A percentile compares a stretch with the other conserved stretches of the same genome.
phyloP scores from a whole-genome alignment of 305 asterid genomes.

The Fraxinus sp. region DNA sequence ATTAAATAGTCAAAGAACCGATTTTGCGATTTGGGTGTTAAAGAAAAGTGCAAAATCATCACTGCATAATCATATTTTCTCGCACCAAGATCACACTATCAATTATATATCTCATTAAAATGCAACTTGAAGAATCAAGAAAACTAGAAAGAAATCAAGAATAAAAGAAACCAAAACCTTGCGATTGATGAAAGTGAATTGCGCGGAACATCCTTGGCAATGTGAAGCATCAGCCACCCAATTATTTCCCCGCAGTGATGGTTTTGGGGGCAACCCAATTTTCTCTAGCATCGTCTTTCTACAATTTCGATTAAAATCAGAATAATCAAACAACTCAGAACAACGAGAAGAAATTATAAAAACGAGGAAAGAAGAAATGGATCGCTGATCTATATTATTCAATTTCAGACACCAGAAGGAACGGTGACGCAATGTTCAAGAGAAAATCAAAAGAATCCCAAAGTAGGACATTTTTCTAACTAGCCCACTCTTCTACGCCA shows the following conservation, averaged over 20 bases:
- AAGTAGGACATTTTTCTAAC: not conserved
- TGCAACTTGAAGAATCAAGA: not conserved
- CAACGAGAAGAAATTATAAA: not conserved
- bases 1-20: not conserved
- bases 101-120: not conserved
- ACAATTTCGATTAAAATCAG: not conserved
- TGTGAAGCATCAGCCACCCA: conserved; percentile 96
- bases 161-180: conserved; percentile 59
- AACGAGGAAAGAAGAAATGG: not conserved
- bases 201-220: conserved; percentile 95
- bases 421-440: not conserved
- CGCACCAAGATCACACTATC: not conserved
- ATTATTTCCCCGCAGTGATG: conserved; percentile 73
- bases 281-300: conserved; percentile 75
- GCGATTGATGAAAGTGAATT: conserved; percentile 96
- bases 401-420: not conserved
- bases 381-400: not conserved
- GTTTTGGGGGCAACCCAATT: conserved; percentile 88
- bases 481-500: not conserved
- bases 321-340: not conserved
- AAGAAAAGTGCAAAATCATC: not conserved
- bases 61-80: not conserved
- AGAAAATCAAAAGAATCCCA: not conserved
- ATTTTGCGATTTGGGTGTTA: not conserved
- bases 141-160: not conserved